Base-by-base conservation (phyloP, 805 yeast genomes). In the Saturnispora zaruensis region DNA sequence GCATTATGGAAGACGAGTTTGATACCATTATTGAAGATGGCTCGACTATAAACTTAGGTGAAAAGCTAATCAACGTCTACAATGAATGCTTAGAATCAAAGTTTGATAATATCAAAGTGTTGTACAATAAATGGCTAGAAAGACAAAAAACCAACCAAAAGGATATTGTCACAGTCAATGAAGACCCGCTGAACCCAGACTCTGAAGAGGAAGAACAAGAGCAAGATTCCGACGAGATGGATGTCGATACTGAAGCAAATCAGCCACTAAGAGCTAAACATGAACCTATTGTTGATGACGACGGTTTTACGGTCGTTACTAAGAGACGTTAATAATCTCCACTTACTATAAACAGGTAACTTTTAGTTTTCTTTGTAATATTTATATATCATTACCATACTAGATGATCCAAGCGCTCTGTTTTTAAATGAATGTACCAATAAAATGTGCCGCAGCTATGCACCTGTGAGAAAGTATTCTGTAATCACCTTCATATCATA, bases 1-100 rank as follows among this genome's bases (percentile, higher is more conserved):
- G 85, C 61, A 93, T 95, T 24, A 87, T 93, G 96, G 81, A 82
- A 52, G 99, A 91, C 67, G 99, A 93, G 66, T 93, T 91, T 61
- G 97, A 88, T 51, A 84, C 84, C 7, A 76, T 80, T 41, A 79
- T 93, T 41, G 97, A 93, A 59, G 96, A 91, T 62, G 96, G 87
- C 57, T 81, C 95, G 8, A 91, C 96, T 0, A 72, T 83, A 49
- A 77, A 78, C 6, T 77, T 87, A 30, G 95, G 91, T 4, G 79
- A 75, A 44, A 73, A 75, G 51, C 75, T 93, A 20, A 65, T 89
- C 49, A 74, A 77, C 48, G 61, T 81, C 18, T 91, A 87, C 68
- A 76, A 76, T 54, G 81, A 86, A 48, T 84, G 89, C 55, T 65
- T 68, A 2, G 68, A 67, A 8, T 68, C 73, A 23, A 69, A 83